A percentile compares a stretch with the other conserved stretches of the same genome.
These are phyloP conservation scores for Ampelomyces quisqualis DNA, from an alignment of 2,329 filamentous ascomycete genomes.

Conservation along the genomic window DNA sequence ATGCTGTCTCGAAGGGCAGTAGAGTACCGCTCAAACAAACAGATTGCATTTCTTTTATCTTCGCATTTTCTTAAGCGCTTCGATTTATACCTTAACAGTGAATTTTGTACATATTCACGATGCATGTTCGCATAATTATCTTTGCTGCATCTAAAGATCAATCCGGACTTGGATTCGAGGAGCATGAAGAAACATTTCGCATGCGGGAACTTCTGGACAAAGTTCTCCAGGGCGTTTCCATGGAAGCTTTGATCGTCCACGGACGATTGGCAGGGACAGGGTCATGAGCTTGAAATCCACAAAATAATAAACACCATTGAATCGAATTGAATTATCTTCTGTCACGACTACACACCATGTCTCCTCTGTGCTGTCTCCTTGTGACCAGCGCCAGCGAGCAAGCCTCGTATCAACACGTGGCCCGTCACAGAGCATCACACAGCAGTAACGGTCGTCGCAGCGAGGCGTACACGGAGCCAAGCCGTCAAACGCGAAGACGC, in stretches of 20 bases:
- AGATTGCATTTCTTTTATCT: not conserved
- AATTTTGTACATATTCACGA: slow-evolving; percentile 3
- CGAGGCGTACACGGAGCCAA: too few relatives aligned
- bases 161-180: slow-evolving; percentile 1
- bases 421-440: too few relatives aligned
- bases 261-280: slow-evolving; percentile 1
- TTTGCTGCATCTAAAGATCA: not conserved
- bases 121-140: not conserved
- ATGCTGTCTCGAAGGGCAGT: slow-evolving; percentile 40
- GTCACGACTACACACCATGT: too few relatives aligned
- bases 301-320: not conserved
- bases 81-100: slow-evolving; percentile 4
- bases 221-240: slow-evolving; percentile 6
- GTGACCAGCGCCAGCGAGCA: too few relatives aligned
- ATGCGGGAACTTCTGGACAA: slow-evolving; percentile 4
- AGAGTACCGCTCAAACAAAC: too few relatives aligned
- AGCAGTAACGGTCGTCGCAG: too few relatives aligned
- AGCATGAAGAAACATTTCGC: slow-evolving; percentile 1
- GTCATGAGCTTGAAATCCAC: not conserved
- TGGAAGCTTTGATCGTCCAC: slow-evolving; percentile 2
- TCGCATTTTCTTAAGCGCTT: slow-evolving; percentile 2
- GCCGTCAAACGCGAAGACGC: too few relatives aligned
- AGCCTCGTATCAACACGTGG: too few relatives aligned
- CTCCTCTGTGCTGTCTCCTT: too few relatives aligned
- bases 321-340: too few relatives aligned